phyloP scores from a whole-genome alignment of 2,329 filamentous ascomycete genomes.

The Fusarium multiceps region DNA sequence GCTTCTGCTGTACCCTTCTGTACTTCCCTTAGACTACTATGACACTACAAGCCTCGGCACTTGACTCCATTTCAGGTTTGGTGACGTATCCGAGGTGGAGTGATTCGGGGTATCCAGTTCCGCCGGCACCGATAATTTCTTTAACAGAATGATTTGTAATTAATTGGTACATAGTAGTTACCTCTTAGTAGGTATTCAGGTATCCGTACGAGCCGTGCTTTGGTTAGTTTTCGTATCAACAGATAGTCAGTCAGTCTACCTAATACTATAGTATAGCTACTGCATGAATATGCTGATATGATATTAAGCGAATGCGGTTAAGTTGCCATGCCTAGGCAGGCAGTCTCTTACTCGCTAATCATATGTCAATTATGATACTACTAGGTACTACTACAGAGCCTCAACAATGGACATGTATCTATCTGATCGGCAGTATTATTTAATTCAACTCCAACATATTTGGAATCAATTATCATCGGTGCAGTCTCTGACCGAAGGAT shows the following conservation, averaged over 20 bases:
- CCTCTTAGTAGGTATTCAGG: background rate
- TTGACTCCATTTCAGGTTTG: slow-evolving; percentile 34
- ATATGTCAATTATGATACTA: background rate
- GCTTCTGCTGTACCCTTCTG: slow-evolving; percentile 6
- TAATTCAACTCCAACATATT: slow-evolving; percentile 3
- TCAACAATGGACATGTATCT: background rate
- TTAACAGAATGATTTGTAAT: slow-evolving; percentile 22
- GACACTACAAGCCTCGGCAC: slow-evolving; percentile 39
- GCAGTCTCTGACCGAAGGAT: slow-evolving; percentile 13
- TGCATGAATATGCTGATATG: background rate
- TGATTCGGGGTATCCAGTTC: slow-evolving; percentile 34
- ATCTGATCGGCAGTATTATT: slow-evolving; percentile 6
- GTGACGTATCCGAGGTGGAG: slow-evolving; percentile 40
- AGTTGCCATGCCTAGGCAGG: background rate
- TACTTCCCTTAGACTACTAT: slow-evolving; percentile 12
- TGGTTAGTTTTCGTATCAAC: background rate
- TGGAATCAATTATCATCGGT: slow-evolving; percentile 23
- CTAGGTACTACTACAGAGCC: background rate
- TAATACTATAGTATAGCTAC: background rate
- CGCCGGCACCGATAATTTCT: slow-evolving; percentile 33
- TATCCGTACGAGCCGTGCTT: background rate
- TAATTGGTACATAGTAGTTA: background rate
- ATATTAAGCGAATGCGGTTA: slow-evolving; percentile 15
- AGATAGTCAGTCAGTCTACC: background rate
- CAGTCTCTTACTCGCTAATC: slow-evolving; percentile 14